Evolutionary conservation across 768 basidiomycete genomes (phyloP), one percentile per base, ranked within the genome.

Genomic region (Lactarius deliciosus): DNA sequence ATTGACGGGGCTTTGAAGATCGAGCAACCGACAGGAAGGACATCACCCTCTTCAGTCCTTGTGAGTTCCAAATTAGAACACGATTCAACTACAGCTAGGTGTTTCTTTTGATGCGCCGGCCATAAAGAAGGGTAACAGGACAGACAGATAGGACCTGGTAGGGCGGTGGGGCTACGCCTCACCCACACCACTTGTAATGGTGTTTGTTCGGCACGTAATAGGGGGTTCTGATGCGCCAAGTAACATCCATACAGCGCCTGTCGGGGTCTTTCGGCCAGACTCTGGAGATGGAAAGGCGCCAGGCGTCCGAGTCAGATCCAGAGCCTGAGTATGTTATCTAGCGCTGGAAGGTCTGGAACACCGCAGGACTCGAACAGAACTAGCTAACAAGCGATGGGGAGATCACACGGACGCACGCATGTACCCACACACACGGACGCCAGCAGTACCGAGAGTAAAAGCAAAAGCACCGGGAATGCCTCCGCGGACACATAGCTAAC

Each of bases 271-370:
- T 56, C 43, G 60, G 60, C 43, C 28, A 30, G 15, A 57, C 50
- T 43, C 45, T 41, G 45, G 25, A 28, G 25, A 28, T 18, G 36
- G 43, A 60, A 58, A 38, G 47, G 47, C 57, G 64, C 38, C 47
- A 28, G 28, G n/a, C 5, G 7, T 50, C 40, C 34, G 45, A 22
- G 54, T n/a, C 43, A 38, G 20, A 38, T 25, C 18, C 30, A 13
- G 28, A n/a, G 36, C 9, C 25, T 6, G 41, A 50, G 32, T 8
- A 60, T 25, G 61, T 40, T 40, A 41, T 62, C 60, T 62, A 15
- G 65, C 65, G 61, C 61, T 43, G 55, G 60, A 7, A 25, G 36
- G 32, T 47, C 43, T 28, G 50, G 50, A 60, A 45, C 36, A 56
- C 55, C 18, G 41, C 32, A 18, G 5, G 16, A 41, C 15, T 41